Evolutionary conservation across 768 basidiomycete species (phyloP), one percentile per base, ranked within the genome.

Genomic region (Mycena indigotica): DNA sequence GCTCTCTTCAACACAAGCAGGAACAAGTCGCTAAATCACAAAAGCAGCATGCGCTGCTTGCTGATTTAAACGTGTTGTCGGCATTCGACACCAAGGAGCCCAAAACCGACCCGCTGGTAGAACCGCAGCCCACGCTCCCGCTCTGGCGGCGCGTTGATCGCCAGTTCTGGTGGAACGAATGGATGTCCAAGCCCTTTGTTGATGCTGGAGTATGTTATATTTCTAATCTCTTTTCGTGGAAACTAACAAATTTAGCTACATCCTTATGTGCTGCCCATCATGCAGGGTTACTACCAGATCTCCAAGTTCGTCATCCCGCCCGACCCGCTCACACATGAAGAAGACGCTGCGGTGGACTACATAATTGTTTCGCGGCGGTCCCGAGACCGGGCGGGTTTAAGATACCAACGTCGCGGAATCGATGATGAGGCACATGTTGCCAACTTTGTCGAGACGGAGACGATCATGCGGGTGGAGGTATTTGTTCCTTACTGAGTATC

Each of bases 141-240:
- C 79, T 98, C 3, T 98, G 96, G 95, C 82, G 94, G 25, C 79
- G 94, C 13, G 91, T 94, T 1, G 93, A 98, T 65, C 81, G 82
- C 46, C 87, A 90, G 40, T 98, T 93, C 70, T 98, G 95, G 91
- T 98, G 95, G 93, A 99, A 98, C 67, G 91, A 94, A 65, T 86
- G 85, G 80, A 80, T 98, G 56, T 80, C 84, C 25, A 88, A 88
- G 62, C 87, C 91, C 2, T 89, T 99, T 62, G 77, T 93, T 35
- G 93, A 98, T 59, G 87, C 88, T 44, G 94, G 95, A 21, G 93
- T 94, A 73, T 56, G 83, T 73, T 28, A 26, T 26, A 13, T 38
- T 48, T 58, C 29, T 35, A 1, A 28, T 13, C 32, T 35, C 25
- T 32, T 50, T 24, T 30, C 17, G 40, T 44, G 41, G 17, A 49